Evolutionary conservation across 208 protist genomes (phyloP), one percentile per base, ranked within the genome.

Genomic region (Phytomonas sp.): DNA sequence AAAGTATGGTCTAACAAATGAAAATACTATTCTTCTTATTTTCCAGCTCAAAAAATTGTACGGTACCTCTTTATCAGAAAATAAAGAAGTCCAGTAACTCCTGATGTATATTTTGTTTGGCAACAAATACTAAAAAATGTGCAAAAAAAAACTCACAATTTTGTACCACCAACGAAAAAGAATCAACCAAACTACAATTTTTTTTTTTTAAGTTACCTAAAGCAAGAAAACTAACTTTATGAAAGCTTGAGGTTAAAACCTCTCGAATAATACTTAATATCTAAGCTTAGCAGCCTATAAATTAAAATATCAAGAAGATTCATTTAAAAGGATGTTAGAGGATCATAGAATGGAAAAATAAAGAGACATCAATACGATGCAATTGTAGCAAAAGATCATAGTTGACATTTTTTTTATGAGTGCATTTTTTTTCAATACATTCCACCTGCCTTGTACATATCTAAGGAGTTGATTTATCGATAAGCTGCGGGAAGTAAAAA

Each of bases 101-200:
- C 36, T 42, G 6, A 68, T 68, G 23, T 36, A 65, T n/a, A 65
- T 30, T 12, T 52, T 70, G 49, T 36, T 63, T 59, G 31, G 60
- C 8, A 34, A 34, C 3, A 37, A 37, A 63, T 29, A 59, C 34
- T 37, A 49, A 70, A 75, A 67, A 30, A 56, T 45, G 33, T 67
- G 69, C 34, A 67, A 70, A 73, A 74, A 75, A 63, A 73, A 74
- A 75, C 52, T 52, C 42, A 74, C 30, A 72, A 49, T 6, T 66
- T 69, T 26, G 45, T 60, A 33, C 45, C n/a, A 36, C 49, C 60
- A 67, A 73, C 32, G 67, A 73, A 61, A 67, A 72, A 60, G 42
- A 5, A n/a, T 61, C 19, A 69, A 69, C 29, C 30, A 69, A 67
- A 32, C n/a, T 45, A 29, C 29, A 49, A 63, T 37, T 73, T 56